Evolutionary conservation across 208 protist genomes (phyloP), one percentile per base, ranked within the genome.

Genomic region (Crithidia bombi): DNA sequence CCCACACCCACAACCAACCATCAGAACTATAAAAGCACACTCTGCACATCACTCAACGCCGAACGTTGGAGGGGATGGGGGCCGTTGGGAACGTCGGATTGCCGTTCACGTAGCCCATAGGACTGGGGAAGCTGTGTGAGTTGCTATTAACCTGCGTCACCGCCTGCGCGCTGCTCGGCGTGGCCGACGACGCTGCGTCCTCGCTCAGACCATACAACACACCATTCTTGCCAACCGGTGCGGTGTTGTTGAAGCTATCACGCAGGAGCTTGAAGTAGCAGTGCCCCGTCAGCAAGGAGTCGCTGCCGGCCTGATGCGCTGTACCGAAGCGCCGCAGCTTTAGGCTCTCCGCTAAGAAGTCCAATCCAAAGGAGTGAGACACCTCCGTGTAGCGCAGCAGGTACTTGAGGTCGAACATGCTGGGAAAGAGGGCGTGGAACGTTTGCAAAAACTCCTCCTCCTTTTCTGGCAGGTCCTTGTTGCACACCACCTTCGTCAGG

Each of bases 391-490:
- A 91, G 65, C 96, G 98, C 71, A 99, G 97, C n/a, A 99, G 81
- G 82, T 99, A 99, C 81, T 99, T 99, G 56, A 99, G 96, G 77
- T 99, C 98, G 75, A 98, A 99, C 75, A 99, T 91, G 73, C 81
- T 85, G 17, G 98, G 98, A 79, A 99, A 99, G 62, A 99, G 98
- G 7, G 85, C 76, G 62, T 98, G 84, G 43, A 99, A 90, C 4
- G 98, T 81, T 46, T 97, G 87, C 71, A 99, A 93, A 77, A 99
- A 99, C 38, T 99, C 98, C 35, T 95, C 82, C 80, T 99, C 98
- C 51, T 97, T 90, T 55, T 93, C 86, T 5, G 98, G 98, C 49
- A 99, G 85, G 33, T 95, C 89, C 73, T 93, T 92, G 82, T 92
- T 92, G 49, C 96, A 99, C 17, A 99, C 82, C 14, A 99, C 86